Evolutionary conservation across 257 asterid species (phyloP).

Genomic region (Nyctanthes arbortristis): DNA sequence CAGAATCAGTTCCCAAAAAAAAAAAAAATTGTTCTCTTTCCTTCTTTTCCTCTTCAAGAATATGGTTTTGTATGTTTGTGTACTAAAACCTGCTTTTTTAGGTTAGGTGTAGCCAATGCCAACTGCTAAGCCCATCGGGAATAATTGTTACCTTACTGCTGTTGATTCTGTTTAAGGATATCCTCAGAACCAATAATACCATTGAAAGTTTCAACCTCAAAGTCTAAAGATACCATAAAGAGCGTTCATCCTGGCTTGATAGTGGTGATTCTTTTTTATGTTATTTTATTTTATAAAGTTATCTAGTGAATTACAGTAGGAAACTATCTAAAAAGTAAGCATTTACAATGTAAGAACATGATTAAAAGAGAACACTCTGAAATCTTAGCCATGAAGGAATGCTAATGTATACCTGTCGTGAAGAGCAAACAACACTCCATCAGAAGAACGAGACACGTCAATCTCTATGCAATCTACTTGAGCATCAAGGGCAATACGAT

Average conservation of each 20-base stretch:
- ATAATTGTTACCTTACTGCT: neutral
- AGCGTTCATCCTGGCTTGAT: conserved; percentile 4
- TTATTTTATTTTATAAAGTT: no score
- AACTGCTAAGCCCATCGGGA: neutral
- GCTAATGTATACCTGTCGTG: conserved; percentile 79
- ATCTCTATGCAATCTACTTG: conserved; percentile 90
- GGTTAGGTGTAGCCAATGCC: neutral
- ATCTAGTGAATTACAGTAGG: conserved; percentile 2
- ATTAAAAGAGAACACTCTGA: conserved; percentile 16
- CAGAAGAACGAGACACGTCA: conserved; percentile 93
- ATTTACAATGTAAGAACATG: neutral
- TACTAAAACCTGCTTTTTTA: neutral
- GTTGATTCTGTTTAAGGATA: neutral
- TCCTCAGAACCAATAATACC: neutral
- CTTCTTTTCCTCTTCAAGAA: neutral
- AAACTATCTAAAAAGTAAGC: conserved; percentile 2
- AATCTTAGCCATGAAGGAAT: conserved; percentile 13
- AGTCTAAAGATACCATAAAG: neutral
- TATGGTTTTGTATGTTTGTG: neutral
- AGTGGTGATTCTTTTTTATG: conserved; percentile 6
- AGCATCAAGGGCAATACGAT: conserved; percentile 63
- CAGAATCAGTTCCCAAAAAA: neutral
- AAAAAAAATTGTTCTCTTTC: neutral
- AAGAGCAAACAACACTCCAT: conserved; percentile 85
- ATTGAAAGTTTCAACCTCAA: conserved; percentile 15